Percentiles rank a stretch among this genome's conserved stretches.
phyloP scores from a whole-genome alignment of 805 yeast species.

The Nakazawaea wyomingensis region DNA sequence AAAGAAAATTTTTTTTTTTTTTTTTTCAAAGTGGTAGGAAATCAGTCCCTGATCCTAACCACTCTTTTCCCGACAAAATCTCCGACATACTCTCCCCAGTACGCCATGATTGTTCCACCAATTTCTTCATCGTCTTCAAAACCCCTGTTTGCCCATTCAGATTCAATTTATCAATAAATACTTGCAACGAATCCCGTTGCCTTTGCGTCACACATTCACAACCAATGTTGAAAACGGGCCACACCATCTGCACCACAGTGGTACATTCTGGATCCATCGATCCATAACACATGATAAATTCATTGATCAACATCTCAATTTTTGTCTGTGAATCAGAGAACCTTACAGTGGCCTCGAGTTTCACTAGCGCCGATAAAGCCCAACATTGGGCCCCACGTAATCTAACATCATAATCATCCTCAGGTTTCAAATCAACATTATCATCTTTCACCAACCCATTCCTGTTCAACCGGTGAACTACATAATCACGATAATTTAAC shows the following conservation, averaged over 20 bases:
- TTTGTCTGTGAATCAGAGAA: slow-evolving; percentile 19
- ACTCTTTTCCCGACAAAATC: slow-evolving; percentile 35
- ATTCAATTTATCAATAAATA: slow-evolving; percentile 37
- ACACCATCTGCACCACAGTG: slow-evolving; percentile 54
- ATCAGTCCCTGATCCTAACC: slow-evolving; percentile 48
- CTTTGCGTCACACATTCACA: slow-evolving; percentile 33
- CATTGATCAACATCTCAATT: slow-evolving; percentile 32
- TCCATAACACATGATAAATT: slow-evolving; percentile 43
- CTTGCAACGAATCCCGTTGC: slow-evolving; percentile 26
- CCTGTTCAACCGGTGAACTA: slow-evolving; percentile 21
- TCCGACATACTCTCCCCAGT: slow-evolving; percentile 37
- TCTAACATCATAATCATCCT: slow-evolving; percentile 32
- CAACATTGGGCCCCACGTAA: slow-evolving; percentile 54
- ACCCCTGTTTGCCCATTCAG: slow-evolving; percentile 52
- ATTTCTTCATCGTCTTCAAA: slow-evolving; percentile 33
- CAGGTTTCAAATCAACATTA: slow-evolving; percentile 13
- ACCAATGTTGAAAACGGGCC: slow-evolving; percentile 52
- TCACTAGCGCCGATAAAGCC: slow-evolving; percentile 35
- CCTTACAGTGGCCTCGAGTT: slow-evolving; percentile 22
- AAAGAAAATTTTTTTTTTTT: too few species aligned
- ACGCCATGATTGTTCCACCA: slow-evolving; percentile 44
- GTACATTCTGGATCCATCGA: slow-evolving; percentile 43
- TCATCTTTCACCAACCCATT: slow-evolving; percentile 1
- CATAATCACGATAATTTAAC: slow-evolving; percentile 44
- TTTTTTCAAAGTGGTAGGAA: slow-evolving; percentile 41